Evolutionary conservation across 345 rosid species (phyloP).

Genomic region (Euclidium syriacum): DNA sequence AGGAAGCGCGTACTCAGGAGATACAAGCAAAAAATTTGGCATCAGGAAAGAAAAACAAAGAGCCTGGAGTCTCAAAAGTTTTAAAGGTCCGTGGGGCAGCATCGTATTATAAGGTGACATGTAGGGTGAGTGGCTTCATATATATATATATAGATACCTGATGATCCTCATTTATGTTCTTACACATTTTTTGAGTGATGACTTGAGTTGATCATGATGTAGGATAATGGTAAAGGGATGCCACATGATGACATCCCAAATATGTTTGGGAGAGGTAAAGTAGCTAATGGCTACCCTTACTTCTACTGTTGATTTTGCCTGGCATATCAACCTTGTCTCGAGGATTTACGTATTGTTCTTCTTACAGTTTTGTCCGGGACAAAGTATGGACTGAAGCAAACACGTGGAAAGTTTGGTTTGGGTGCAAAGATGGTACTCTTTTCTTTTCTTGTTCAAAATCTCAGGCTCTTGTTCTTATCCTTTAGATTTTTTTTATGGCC

Average conservation of each 20-base stretch:
- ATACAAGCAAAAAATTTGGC: slow-evolving; percentile 77
- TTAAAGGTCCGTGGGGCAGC: slow-evolving; percentile 88
- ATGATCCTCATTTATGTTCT: not conserved
- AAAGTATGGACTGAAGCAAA: slow-evolving; percentile 95
- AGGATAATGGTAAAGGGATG: slow-evolving; percentile 99
- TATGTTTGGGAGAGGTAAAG: slow-evolving; percentile 91
- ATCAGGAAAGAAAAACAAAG: slow-evolving; percentile 74
- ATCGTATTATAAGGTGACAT: slow-evolving; percentile 85
- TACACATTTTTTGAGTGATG: slow-evolving; percentile 2
- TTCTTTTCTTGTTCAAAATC: slow-evolving; percentile 1
- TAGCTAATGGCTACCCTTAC: not conserved
- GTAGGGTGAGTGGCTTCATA: slow-evolving; percentile 63
- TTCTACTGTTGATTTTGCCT: slow-evolving; percentile 6
- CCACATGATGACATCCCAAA: slow-evolving; percentile 99
- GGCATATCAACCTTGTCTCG: not conserved
- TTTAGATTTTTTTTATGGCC: not conserved
- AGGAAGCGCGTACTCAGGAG: slow-evolving; percentile 85
- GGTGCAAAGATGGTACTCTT: slow-evolving; percentile 92
- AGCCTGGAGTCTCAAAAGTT: slow-evolving; percentile 54
- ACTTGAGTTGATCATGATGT: slow-evolving; percentile 26
- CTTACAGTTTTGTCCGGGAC: slow-evolving; percentile 86
- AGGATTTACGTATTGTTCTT: slow-evolving; percentile 20
- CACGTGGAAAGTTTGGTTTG: slow-evolving; percentile 98
- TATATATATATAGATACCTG: not conserved
- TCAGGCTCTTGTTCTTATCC: not conserved